Evolutionary conservation across 768 basidiomycete genomes (phyloP).

Genomic region (Epithele typhae): DNA sequence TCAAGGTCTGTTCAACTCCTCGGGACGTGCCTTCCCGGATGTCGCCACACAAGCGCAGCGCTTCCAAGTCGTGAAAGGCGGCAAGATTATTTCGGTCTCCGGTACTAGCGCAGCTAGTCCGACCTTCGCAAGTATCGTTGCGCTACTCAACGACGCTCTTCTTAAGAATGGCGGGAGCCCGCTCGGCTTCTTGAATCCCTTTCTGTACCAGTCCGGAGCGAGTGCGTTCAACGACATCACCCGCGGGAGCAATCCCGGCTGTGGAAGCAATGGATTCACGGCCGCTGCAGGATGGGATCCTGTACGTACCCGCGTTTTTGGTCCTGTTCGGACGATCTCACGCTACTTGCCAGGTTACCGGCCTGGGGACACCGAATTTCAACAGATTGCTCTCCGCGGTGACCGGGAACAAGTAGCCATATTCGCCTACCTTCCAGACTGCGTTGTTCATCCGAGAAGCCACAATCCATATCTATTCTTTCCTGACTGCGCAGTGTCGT

Average conservation of each 20-base stretch:
- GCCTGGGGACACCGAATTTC: constrained; percentile 60
- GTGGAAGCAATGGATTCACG: background rate
- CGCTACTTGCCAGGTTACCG: constrained; percentile 44
- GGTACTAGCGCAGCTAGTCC: constrained; percentile 32
- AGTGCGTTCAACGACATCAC: constrained; percentile 31
- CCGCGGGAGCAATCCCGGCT: constrained; percentile 21
- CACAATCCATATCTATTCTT: too few species aligned
- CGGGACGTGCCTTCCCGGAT: constrained; percentile 45
- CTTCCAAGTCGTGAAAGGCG: constrained; percentile 23
- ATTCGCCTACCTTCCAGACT: too few species aligned
- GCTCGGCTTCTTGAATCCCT: constrained; percentile 34
- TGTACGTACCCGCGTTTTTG: background rate
- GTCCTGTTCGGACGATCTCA: background rate
- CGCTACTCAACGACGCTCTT: constrained; percentile 31
- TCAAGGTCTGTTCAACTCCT: constrained; percentile 26
- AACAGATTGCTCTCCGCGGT: constrained; percentile 7
- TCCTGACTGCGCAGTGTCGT: too few species aligned
- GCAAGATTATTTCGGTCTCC: constrained; percentile 17
- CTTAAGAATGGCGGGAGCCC: constrained; percentile 20
- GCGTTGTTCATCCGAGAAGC: too few species aligned
- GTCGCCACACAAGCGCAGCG: constrained; percentile 35
- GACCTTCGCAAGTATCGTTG: constrained; percentile 28
- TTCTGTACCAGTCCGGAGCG: constrained; percentile 25
- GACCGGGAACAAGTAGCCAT: too few species aligned
- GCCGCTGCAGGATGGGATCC: background rate